Evolutionary conservation across 2,329 filamentous ascomycete species (phyloP).

Genomic region (Cladosporium sp.): DNA sequence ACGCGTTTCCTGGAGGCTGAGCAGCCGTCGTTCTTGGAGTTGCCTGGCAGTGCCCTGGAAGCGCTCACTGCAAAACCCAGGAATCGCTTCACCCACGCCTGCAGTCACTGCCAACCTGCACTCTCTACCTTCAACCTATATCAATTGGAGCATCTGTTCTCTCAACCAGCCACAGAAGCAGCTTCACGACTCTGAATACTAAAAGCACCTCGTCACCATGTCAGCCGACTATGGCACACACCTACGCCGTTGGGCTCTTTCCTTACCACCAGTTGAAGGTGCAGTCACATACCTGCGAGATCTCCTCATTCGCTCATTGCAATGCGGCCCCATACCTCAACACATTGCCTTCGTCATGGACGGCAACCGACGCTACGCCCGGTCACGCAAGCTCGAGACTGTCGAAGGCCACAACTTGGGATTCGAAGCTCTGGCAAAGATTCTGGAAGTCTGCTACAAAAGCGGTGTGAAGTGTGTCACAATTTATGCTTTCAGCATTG

Average conservation of each 20-base stretch:
- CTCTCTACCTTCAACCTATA: not conserved
- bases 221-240: slow-evolving; percentile 37
- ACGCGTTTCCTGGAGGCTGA: slow-evolving; percentile 11
- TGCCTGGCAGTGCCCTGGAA: not conserved
- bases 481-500: slow-evolving; percentile 97
- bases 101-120: not conserved
- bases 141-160: not conserved
- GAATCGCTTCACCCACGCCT: not conserved
- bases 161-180: not conserved
- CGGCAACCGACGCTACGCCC: slow-evolving; percentile 89
- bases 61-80: not conserved
- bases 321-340: slow-evolving; percentile 85
- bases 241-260: slow-evolving; percentile 70
- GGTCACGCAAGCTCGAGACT: slow-evolving; percentile 87
- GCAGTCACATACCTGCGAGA: slow-evolving; percentile 73
- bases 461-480: slow-evolving; percentile 94
- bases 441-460: slow-evolving; percentile 97
- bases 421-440: slow-evolving; percentile 90
- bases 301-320: slow-evolving; percentile 79
- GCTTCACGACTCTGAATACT: not conserved
- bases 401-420: slow-evolving; percentile 94
- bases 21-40: not conserved
- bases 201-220: not conserved
- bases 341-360: slow-evolving; percentile 99
- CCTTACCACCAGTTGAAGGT: slow-evolving; percentile 90